phyloP scores from a whole-genome alignment of 176 grass and related monocot genomes.

The Luzula sylvatica region DNA sequence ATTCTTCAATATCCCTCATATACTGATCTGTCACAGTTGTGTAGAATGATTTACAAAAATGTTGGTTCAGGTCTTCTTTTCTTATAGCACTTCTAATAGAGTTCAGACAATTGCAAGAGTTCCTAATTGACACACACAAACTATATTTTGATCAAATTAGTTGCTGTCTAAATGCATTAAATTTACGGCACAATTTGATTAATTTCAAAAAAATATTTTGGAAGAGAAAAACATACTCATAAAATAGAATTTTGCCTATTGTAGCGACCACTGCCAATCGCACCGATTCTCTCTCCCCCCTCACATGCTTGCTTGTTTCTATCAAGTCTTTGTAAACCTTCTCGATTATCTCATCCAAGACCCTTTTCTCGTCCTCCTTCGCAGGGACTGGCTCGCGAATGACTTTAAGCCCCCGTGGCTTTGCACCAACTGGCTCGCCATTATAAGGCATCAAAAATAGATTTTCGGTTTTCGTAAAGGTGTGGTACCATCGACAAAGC shows the following conservation, averaged over 20 bases:
- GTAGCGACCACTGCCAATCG: conserved; percentile 10
- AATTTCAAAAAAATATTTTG: too few species aligned
- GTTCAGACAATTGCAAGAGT: conserved; percentile 15
- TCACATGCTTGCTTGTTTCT: neutral
- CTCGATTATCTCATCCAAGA: conserved; percentile 8
- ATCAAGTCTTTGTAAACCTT: conserved; percentile 19
- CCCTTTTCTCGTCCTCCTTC: conserved; percentile 6
- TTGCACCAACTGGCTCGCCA: conserved; percentile 3
- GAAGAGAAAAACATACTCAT: conserved; percentile 7
- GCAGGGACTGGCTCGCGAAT: neutral
- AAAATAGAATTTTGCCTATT: conserved; percentile 29
- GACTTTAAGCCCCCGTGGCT: conserved; percentile 15
- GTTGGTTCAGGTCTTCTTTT: neutral
- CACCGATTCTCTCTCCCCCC: neutral
- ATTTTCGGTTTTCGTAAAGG: neutral
- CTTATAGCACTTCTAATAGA: neutral
- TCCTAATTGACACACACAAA: too few species aligned
- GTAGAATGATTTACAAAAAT: conserved; percentile 2
- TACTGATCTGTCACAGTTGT: conserved; percentile 11
- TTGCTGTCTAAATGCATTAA: too few species aligned
- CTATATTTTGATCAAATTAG: too few species aligned
- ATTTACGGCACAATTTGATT: too few species aligned
- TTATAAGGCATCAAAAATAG: conserved; percentile 1
- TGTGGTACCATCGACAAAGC: conserved; percentile 24
- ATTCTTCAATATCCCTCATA: conserved; percentile 12